Evolutionary conservation across 176 grass and related monocot genomes (phyloP).

Genomic region (Bolboschoenus planiculmis): DNA sequence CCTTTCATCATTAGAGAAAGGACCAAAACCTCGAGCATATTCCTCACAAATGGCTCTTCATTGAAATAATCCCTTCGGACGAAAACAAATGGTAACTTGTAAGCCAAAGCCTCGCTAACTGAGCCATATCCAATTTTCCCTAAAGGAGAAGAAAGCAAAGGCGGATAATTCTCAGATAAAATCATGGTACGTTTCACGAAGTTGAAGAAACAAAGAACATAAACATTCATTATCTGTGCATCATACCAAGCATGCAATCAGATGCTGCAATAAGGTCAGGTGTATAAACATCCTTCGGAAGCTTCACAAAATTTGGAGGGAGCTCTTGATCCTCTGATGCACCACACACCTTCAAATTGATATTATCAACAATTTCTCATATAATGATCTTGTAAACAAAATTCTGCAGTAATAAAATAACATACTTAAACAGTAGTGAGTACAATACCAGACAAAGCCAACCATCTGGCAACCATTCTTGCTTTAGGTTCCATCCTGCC

Average conservation of each 20-base stretch:
- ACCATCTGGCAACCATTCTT: slow-evolving; percentile 85
- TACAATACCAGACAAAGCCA: slow-evolving; percentile 89
- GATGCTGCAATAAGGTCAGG: slow-evolving; percentile 97
- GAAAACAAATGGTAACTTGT: slow-evolving; percentile 92
- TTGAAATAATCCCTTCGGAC: slow-evolving; percentile 97
- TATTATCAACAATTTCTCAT: slow-evolving; percentile 21
- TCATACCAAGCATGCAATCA: slow-evolving; percentile 97
- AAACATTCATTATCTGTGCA: background rate
- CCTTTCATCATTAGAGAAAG: slow-evolving; percentile 3
- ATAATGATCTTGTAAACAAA: background rate
- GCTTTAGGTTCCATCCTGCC: slow-evolving; percentile 82
- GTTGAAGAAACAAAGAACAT: background rate
- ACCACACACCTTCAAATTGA: slow-evolving; percentile 69
- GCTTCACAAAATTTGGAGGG: slow-evolving; percentile 89
- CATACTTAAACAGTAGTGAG: background rate
- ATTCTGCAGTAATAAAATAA: background rate
- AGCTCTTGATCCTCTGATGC: slow-evolving; percentile 81
- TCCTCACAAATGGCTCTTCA: slow-evolving; percentile 95
- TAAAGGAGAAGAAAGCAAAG: slow-evolving; percentile 16
- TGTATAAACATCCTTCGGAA: slow-evolving; percentile 88
- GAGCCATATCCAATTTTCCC: slow-evolving; percentile 98
- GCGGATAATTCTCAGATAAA: background rate
- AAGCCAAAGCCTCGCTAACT: slow-evolving; percentile 89
- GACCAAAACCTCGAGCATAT: slow-evolving; percentile 91
- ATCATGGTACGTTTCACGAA: background rate